Evolutionary conservation across 805 yeast species (phyloP).

Genomic region (Metschnikowia kofuensis): DNA sequence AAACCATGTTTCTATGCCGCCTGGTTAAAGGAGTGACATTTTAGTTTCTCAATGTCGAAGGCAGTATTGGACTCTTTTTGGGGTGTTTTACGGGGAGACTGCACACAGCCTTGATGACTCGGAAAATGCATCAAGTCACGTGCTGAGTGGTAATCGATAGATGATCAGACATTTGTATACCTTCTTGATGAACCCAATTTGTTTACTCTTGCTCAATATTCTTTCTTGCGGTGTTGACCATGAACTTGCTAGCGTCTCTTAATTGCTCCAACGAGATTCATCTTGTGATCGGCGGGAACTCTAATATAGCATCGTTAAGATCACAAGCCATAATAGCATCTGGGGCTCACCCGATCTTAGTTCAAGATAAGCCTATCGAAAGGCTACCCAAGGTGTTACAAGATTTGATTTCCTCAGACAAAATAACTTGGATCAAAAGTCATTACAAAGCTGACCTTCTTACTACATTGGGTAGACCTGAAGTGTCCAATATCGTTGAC

Average conservation of each 20-base stretch:
- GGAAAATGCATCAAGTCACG: slow-evolving; percentile 13
- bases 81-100: not conserved
- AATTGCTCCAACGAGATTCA: slow-evolving; percentile 52
- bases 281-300: slow-evolving; percentile 50
- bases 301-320: slow-evolving; percentile 46
- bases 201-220: too few species aligned
- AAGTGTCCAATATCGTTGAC: slow-evolving; percentile 67
- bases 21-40: too few species aligned
- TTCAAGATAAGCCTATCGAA: slow-evolving; percentile 34
- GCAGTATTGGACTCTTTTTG: too few species aligned
- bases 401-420: slow-evolving; percentile 22
- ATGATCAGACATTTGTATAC: not conserved
- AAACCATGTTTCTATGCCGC: too few species aligned
- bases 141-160: slow-evolving; percentile 13
- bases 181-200: not conserved
- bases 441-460: slow-evolving; percentile 45
- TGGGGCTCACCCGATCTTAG: slow-evolving; percentile 54
- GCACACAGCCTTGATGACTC: not conserved
- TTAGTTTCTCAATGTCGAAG: too few species aligned
- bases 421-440: slow-evolving; percentile 19
- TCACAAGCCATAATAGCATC: slow-evolving; percentile 45
- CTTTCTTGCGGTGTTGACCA: not conserved
- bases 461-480: slow-evolving; percentile 54
- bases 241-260: slow-evolving; percentile 16
- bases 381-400: slow-evolving; percentile 24